Conservation (phyloP, 768 basidiomycete genomes). For the Boletus tomentosulus region DNA sequence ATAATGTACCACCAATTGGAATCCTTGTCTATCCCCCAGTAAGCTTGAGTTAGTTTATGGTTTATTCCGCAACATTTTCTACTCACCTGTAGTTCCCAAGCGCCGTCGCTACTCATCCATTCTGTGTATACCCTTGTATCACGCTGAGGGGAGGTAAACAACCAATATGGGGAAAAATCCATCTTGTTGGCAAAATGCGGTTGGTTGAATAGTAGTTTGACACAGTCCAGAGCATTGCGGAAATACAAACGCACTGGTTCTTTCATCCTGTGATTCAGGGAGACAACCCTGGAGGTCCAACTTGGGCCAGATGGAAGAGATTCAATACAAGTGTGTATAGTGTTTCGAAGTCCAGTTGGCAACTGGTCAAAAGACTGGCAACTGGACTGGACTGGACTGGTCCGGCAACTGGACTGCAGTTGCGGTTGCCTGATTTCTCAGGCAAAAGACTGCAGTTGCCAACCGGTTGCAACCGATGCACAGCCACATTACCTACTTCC, state of each 20-base stretch:
- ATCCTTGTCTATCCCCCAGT: background rate
- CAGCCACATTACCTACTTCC: too few relatives aligned
- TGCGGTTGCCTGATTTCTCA: too few relatives aligned
- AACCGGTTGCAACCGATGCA: too few relatives aligned
- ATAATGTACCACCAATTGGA: conserved; percentile 1
- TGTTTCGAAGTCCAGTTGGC: too few relatives aligned
- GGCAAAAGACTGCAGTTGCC: too few relatives aligned
- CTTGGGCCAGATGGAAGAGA: background rate
- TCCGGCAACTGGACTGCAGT: too few relatives aligned
- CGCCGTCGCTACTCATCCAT: conserved; percentile 14
- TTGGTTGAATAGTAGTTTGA: conserved; percentile 19
- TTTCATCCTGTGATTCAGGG: conserved; percentile 11
- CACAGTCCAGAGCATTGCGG: conserved; percentile 22
- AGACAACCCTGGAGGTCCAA: conserved; percentile 18
- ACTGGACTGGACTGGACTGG: too few relatives aligned
- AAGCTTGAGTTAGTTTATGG: too few relatives aligned
- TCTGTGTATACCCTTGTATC: conserved; percentile 12
- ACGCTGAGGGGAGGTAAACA: background rate
- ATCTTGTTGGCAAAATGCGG: conserved; percentile 16
- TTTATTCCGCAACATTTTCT: too few relatives aligned
- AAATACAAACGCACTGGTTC: conserved; percentile 19
- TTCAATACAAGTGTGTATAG: background rate
- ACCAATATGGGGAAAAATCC: background rate
- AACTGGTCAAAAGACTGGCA: too few relatives aligned
- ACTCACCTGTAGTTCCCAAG: too few relatives aligned